Percentiles rank a stretch among this genome's conserved stretches.
Evolutionary conservation across 306 rosid genomes (phyloP).

Genomic region (Cicer yamashitae): DNA sequence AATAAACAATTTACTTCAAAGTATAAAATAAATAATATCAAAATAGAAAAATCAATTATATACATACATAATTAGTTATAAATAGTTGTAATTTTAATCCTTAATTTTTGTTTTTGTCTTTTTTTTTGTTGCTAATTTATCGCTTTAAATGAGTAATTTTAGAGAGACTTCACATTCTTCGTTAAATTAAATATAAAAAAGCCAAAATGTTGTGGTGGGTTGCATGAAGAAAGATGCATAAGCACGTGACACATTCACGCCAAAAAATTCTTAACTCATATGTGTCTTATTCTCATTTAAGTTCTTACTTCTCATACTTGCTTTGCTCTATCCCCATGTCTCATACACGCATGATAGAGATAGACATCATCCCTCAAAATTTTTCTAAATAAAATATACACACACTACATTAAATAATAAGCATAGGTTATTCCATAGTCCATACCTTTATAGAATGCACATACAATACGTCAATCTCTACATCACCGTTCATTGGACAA

Average conservation of each 20-base stretch:
- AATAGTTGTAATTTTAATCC: too few species aligned
- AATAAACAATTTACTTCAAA: too few species aligned
- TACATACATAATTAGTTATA: too few species aligned
- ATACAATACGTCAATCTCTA: conserved; percentile 13
- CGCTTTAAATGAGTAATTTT: neutral
- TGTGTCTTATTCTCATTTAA: conserved; percentile 35
- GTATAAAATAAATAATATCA: too few species aligned
- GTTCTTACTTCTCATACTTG: neutral
- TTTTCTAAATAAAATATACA: conserved; percentile 24
- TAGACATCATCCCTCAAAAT: neutral
- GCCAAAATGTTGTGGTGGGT: conserved; percentile 47
- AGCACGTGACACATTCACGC: conserved; percentile 63
- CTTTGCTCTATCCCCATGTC: conserved; percentile 9
- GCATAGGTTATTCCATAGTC: conserved; percentile 13
- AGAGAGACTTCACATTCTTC: conserved; percentile 45
- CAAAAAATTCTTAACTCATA: conserved; percentile 39
- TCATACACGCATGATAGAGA: conserved; percentile 15
- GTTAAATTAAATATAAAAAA: conserved; percentile 43
- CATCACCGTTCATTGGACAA: conserved; percentile 31
- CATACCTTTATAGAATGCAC: conserved; percentile 30
- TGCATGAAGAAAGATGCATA: conserved; percentile 61
- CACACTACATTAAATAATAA: neutral
- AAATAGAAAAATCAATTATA: too few species aligned
- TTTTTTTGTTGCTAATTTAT: too few species aligned
- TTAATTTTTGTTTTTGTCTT: too few species aligned